phyloP scores from a whole-genome alignment of 192 early-diverging fungal genomes.

The Linnemannia elongata region DNA sequence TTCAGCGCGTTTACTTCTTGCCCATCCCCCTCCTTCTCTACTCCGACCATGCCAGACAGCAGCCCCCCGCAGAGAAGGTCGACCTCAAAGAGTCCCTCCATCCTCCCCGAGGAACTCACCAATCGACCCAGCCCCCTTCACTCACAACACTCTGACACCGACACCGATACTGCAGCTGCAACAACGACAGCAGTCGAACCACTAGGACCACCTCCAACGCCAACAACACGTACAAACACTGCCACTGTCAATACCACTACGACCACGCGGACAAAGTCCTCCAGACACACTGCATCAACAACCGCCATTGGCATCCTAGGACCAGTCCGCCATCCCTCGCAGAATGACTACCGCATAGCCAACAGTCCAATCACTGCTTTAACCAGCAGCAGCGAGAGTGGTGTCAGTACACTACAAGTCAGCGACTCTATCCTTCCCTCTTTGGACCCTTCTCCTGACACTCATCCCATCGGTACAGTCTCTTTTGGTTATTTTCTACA shows the following conservation, averaged over 20 bases:
- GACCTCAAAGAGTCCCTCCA: constrained; percentile 32
- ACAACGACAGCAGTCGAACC: background rate
- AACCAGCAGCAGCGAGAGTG: constrained; percentile 21
- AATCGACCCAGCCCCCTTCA: constrained; percentile 5
- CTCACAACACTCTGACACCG: constrained; percentile 7
- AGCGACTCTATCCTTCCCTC: constrained; percentile 10
- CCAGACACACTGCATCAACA: background rate
- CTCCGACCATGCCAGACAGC: background rate
- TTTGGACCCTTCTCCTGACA: constrained; percentile 27
- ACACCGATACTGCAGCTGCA: background rate
- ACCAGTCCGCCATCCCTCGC: constrained; percentile 27
- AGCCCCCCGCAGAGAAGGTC: constrained; percentile 21
- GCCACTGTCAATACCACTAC: too few species aligned
- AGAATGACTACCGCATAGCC: constrained; percentile 39
- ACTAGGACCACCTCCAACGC: background rate
- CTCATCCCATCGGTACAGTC: constrained; percentile 13
- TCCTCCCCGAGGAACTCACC: constrained; percentile 16
- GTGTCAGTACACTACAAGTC: constrained; percentile 9
- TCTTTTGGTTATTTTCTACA: background rate
- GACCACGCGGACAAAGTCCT: too few species aligned
- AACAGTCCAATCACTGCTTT: background rate
- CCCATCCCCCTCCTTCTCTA: background rate
- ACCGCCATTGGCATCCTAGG: constrained; percentile 13
- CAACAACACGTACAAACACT: background rate
- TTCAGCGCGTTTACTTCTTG: background rate